phyloP scores from a whole-genome alignment of 176 grass and related monocot genomes.

The Saccharum officinarum region DNA sequence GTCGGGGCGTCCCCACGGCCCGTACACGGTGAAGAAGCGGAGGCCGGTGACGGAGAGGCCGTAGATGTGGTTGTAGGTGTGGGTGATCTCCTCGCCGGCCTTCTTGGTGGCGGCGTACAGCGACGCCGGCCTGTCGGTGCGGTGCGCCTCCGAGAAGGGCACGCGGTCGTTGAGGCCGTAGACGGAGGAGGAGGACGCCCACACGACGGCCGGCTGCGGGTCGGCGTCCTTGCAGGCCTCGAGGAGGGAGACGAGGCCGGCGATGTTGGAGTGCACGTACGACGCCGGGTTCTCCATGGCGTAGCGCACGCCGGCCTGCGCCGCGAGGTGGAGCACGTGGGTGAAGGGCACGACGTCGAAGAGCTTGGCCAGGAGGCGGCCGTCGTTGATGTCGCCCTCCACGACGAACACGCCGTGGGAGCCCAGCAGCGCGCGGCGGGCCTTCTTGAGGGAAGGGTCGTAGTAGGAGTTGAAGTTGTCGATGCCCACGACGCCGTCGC shows the following conservation, averaged over 20 bases:
- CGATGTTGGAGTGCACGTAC: constrained; percentile 73
- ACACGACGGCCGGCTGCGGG: constrained; percentile 68
- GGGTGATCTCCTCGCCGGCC: constrained; percentile 81
- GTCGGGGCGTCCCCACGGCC: constrained; percentile 67
- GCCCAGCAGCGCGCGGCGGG: constrained; percentile 52
- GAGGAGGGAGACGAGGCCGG: constrained; percentile 60
- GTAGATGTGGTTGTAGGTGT: constrained; percentile 88
- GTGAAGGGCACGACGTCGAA: constrained; percentile 73
- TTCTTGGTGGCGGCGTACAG: constrained; percentile 89
- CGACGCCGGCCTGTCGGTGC: constrained; percentile 70
- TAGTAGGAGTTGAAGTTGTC: constrained; percentile 83
- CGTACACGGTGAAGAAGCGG: constrained; percentile 87
- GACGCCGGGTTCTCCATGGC: constrained; percentile 74
- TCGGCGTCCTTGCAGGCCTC: constrained; percentile 74
- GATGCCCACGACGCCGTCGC: constrained; percentile 67
- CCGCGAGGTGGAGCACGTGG: constrained; percentile 78
- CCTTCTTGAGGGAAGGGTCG: constrained; percentile 73
- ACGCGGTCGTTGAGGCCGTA: constrained; percentile 67
- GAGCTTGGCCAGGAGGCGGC: constrained; percentile 56
- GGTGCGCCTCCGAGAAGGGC: constrained; percentile 75
- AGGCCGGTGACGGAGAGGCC: constrained; percentile 73
- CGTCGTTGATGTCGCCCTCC: constrained; percentile 72
- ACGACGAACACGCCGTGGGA: constrained; percentile 59
- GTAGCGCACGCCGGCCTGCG: constrained; percentile 77
- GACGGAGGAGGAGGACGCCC: constrained; percentile 76